These are phyloP conservation scores for Sclerospora graminicola DNA, from an alignment of 352 stramenopile genomes.

Conservation along the genomic window DNA sequence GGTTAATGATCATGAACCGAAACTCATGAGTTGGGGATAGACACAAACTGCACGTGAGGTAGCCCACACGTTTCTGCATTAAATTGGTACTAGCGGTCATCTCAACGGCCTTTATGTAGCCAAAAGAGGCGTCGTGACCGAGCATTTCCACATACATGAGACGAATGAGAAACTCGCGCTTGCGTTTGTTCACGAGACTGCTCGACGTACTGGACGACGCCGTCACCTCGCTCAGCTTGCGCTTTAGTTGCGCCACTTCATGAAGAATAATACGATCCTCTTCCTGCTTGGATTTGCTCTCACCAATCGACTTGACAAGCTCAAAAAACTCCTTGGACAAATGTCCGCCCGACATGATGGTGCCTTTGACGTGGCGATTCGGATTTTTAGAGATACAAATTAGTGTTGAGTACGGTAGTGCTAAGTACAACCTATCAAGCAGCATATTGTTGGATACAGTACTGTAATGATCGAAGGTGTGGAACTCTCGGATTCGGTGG, in stretches of 20 bases:
- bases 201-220: slow-evolving; percentile 60
- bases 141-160: slow-evolving; percentile 99
- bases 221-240: slow-evolving; percentile 88
- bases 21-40: slow-evolving; percentile 98
- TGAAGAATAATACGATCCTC: slow-evolving; percentile 98
- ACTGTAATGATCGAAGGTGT: slow-evolving; percentile 14
- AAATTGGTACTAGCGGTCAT: slow-evolving; percentile 95
- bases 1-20: slow-evolving; percentile 99
- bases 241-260: slow-evolving; percentile 94
- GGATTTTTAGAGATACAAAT: background rate
- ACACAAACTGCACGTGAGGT: slow-evolving; percentile 91
- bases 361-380: background rate
- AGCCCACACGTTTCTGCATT: slow-evolving; percentile 97
- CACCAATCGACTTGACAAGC: slow-evolving; percentile 99
- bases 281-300: slow-evolving; percentile 99
- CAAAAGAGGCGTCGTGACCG: slow-evolving; percentile 99
- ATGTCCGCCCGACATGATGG: slow-evolving; percentile 76
- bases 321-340: slow-evolving; percentile 99
- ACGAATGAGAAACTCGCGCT: slow-evolving; percentile 98
- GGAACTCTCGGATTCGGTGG: slow-evolving; percentile 42
- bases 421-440: background rate
- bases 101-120: slow-evolving; percentile 98
- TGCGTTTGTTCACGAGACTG: slow-evolving; percentile 89
- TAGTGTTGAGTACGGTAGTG: slow-evolving; percentile 3
- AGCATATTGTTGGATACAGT: slow-evolving; percentile 4